Base-by-base conservation (phyloP, 768 basidiomycete genomes). In the Boletus rubroflammeus region DNA sequence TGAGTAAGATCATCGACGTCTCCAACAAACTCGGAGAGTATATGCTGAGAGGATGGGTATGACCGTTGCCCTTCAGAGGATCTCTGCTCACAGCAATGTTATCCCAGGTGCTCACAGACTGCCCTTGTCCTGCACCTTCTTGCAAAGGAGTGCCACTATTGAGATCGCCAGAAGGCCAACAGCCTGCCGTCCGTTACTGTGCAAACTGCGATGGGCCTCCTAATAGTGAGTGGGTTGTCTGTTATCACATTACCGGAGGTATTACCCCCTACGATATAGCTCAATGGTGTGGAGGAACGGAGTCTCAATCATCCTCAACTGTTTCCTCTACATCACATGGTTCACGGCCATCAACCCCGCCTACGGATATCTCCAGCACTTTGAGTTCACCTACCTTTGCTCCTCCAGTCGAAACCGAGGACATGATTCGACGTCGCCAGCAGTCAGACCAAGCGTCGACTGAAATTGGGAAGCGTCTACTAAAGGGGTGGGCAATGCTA, bases 401-500 rank as follows among this genome's bases (percentile, higher is more conserved):
- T 11, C 79, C 80, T 26, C 79, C 84, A n/a, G 73, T 77, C 34
- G 86, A 88, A 54, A 85, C 83, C 1, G 84, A 83, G 59, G 82
- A 85, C 58, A 78, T 76, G 23, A 72, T 83, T 23, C 81, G 81
- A 34, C 80, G 92, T 29, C 82, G 92, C 50, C 83, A 85, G 55
- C 91, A 93, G 68, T 90, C 89, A 3, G 91, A 94, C 66, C 73
- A 69, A 38, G 92, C 93, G 15, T 90, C 90, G 3, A 72, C 83
- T 47, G 87, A 88, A 63, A 89, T 94, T 29, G 93, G 88, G 41
- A 85, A 81, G 57, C 80, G 83, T 25, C 75, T 94, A 55, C 71
- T 94, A 43, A 84, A 82, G 62, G 92, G 88, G 38, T 94, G 90
- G 89, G 83, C 92, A 0, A 90, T 94, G 88, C 76, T 94, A n/a